Evolutionary conservation across 1,139 yeast species (phyloP), one percentile per base, ranked within the genome.

Genomic region (Lodderomyces oxycetoniae): DNA sequence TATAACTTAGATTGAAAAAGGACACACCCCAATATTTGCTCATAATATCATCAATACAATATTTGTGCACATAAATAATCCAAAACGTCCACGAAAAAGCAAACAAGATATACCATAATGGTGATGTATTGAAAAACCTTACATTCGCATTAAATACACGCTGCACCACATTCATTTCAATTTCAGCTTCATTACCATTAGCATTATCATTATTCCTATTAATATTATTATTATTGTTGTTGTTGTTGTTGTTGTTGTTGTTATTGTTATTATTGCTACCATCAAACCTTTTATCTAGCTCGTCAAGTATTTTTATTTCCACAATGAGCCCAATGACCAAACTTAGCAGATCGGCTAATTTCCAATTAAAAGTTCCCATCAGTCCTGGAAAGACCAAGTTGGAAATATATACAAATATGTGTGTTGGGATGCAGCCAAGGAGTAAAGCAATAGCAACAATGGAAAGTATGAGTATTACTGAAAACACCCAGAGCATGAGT

Each of bases 401-500:
- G 7, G 26, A 11, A 7, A 24, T 24, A 11, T 6, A 6, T 6
- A 24, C 26, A 6, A 10, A 7, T 12, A 26, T 27, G 4, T 31
- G 49, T 11, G 54, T 40, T 1, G 67, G 32, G 8, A 74, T 73
- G 34, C 67, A 53, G 23, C 80, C 77, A 5, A 66, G 12, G 6
- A 63, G 32, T 32, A 72, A 57, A 0, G 71, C 64, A 1, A 46
- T 28, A 5, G 71, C 30, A 0, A 59, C 43, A 0, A 64, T 39
- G 4, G 57, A 47, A 19, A 71, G 44, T 4, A 75, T 61, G 19
- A 82, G 55, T 1, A 77, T 34, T 1, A 78, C 70, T 0, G 94
- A 79, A 53, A 79, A 81, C 2, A 74, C 49, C 94, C 96, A 88
- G 20, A 88, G 63, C 54, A 74, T 59, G 1, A 65, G 52, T 30